Base-by-base conservation (phyloP, 495 filamentous ascomycete species). In the Aspergillus homomorphus region DNA sequence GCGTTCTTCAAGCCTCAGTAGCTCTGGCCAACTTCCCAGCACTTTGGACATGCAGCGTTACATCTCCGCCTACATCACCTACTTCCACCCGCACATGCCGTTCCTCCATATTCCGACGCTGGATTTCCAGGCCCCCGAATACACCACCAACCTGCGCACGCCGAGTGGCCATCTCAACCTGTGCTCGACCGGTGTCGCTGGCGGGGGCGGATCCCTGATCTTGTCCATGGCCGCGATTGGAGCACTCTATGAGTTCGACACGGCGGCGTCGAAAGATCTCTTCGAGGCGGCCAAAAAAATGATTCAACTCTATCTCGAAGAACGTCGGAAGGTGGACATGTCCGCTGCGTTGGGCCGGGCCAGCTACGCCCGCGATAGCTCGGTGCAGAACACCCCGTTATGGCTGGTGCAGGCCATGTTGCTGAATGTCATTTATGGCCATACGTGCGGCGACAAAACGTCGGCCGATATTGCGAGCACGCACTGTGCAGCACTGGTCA, bases 321-420 rank as follows among this genome's bases (percentile, higher is more conserved):
- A 96, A 73, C 84, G 91, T 51, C 86, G 92, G 45, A 93, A 93
- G 71, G 90, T 89, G 26, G 92, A 95, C 70, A 85, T 95, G 76
- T 85, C 90, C 54, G 88, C 89, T 54, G 88, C 89, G 41, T 79
- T 90, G 59, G 87, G 84, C 62, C 86, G 88, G 23, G 62, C 71
- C 3, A 82, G 82, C 63, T 71, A 82, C 21, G 70, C 79, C 20
- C 79, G 82, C 56, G 89, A 93, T 57, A 83, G 82, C 62, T 80
- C 86, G 1, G 78, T 87, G 45, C 88, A 94, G 62, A 84, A 85
- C 41, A 96, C 91, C 14, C 94, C 94, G 2, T 79, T 97, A 51
- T 97, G 94, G 94, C 81, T 98, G 24, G 91, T 98, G n/a, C 94
- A 98, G 67, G 92, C 94, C 1, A 97, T 98, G 94, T 81, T 98